phyloP scores from a whole-genome alignment of 768 basidiomycete species.

The Auricularia auricula-judae region DNA sequence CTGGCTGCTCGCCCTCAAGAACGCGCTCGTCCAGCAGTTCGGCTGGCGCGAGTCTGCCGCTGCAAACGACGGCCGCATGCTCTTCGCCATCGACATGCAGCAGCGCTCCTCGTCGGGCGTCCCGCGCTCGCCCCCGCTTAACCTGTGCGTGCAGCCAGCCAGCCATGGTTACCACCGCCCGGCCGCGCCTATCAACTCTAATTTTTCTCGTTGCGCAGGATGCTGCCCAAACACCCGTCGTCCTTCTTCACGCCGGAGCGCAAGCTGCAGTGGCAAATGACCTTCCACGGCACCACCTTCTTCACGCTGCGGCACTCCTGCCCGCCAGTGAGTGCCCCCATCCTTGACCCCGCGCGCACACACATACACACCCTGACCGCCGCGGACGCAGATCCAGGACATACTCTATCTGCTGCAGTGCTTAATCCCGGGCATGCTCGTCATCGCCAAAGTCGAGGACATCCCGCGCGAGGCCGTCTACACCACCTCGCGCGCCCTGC shows the following conservation, averaged over 20 bases:
- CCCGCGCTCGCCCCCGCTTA: slow-evolving; percentile 65
- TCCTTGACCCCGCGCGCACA: not conserved
- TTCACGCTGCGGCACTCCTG: not conserved
- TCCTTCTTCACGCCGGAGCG: slow-evolving; percentile 81
- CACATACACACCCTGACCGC: not conserved
- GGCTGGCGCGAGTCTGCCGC: slow-evolving; percentile 49
- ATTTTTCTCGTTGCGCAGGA: not conserved
- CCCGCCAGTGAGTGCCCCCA: not conserved
- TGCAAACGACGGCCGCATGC: slow-evolving; percentile 54
- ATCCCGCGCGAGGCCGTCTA: slow-evolving; percentile 53
- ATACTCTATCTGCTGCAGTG: slow-evolving; percentile 60
- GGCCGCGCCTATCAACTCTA: not conserved
- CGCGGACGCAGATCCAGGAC: slow-evolving; percentile 21
- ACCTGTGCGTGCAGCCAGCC: slow-evolving; percentile 55
- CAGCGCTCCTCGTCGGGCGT: slow-evolving; percentile 66
- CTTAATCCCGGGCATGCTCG: slow-evolving; percentile 60
- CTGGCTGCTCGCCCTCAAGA: slow-evolving; percentile 56
- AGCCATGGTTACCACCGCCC: not conserved
- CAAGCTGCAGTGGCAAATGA: slow-evolving; percentile 83
- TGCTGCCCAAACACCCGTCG: slow-evolving; percentile 62
- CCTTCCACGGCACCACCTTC: slow-evolving; percentile 31
- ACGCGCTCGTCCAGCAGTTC: slow-evolving; percentile 53
- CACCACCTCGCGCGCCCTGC: slow-evolving; percentile 67
- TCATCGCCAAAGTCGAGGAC: slow-evolving; percentile 59
- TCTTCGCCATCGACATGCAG: slow-evolving; percentile 70